Evolutionary conservation across 2,329 filamentous ascomycete genomes (phyloP).

Genomic region (Chrysoporthe cubensis): DNA sequence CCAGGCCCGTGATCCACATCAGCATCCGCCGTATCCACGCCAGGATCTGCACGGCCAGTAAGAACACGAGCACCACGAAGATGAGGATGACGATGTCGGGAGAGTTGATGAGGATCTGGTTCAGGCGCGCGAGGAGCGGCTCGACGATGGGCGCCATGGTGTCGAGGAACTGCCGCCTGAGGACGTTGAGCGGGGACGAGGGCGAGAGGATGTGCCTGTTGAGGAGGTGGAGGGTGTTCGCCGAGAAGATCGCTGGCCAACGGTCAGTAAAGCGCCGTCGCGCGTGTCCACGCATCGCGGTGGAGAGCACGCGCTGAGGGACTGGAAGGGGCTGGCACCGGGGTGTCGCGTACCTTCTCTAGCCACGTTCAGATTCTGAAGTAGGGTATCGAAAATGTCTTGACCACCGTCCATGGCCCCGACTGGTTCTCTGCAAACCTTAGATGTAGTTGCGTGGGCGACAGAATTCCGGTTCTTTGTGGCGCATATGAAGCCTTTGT

Average conservation of each 20-base stretch:
- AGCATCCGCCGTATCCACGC: constrained; percentile 72
- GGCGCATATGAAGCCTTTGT: not conserved
- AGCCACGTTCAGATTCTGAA: constrained; percentile 24
- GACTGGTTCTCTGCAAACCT: not conserved
- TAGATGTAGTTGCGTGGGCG: not conserved
- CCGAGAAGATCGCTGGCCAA: constrained; percentile 39
- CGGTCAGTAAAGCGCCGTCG: not conserved
- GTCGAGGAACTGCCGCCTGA: constrained; percentile 42
- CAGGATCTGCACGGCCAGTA: constrained; percentile 67
- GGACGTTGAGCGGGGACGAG: constrained; percentile 48
- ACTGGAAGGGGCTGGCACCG: too few relatives aligned
- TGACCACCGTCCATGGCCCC: constrained; percentile 24
- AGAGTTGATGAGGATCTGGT: constrained; percentile 42
- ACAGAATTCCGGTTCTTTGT: not conserved
- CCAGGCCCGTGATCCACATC: constrained; percentile 76
- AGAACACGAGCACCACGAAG: constrained; percentile 57
- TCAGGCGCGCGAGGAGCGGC: constrained; percentile 47
- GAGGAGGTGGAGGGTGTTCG: constrained; percentile 49
- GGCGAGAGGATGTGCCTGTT: constrained; percentile 53
- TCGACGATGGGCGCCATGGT: constrained; percentile 46
- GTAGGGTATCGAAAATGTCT: constrained; percentile 18
- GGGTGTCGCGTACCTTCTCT: constrained; percentile 22
- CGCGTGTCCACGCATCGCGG: not conserved
- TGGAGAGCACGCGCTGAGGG: not conserved
- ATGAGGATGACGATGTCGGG: constrained; percentile 50